Conservation (phyloP, 2,329 filamentous ascomycete species). For the Endocalyx cinctus region DNA sequence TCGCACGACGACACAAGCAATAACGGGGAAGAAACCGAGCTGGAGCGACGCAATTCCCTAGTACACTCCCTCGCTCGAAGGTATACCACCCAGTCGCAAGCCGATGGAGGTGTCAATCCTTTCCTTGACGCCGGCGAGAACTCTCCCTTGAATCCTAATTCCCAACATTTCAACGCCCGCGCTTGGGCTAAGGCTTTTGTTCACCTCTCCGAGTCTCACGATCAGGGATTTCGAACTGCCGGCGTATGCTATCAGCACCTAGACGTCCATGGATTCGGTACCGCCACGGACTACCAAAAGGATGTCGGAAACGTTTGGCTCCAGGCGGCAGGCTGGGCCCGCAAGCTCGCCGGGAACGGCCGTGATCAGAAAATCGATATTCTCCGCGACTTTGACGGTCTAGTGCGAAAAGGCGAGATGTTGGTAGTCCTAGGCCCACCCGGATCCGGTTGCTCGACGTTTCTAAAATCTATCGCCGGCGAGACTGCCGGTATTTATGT, state of each 20-base stretch:
- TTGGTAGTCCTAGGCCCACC: conserved; percentile 70
- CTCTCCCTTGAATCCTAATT: conserved; percentile 50
- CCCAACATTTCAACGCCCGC: conserved; percentile 47
- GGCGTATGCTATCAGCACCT: conserved; percentile 65
- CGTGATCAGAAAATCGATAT: conserved; percentile 61
- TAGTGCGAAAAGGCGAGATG: conserved; percentile 70
- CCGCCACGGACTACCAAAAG: conserved; percentile 66
- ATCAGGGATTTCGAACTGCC: conserved; percentile 52
- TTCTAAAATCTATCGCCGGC: conserved; percentile 78
- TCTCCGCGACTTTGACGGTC: conserved; percentile 61
- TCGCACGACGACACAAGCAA: too few relatives aligned
- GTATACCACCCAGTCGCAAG: conserved; percentile 46
- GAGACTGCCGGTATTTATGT: conserved; percentile 77
- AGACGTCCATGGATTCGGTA: conserved; percentile 64
- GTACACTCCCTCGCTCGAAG: conserved; percentile 53
- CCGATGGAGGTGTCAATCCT: conserved; percentile 38
- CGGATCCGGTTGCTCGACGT: conserved; percentile 73
- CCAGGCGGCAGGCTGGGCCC: conserved; percentile 37
- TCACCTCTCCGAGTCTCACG: conserved; percentile 46
- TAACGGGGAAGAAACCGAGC: conserved; percentile 41
- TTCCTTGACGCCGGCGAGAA: conserved; percentile 42
- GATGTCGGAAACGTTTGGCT: conserved; percentile 60
- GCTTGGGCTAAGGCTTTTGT: conserved; percentile 59
- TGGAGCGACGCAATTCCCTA: conserved; percentile 45
- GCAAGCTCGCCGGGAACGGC: conserved; percentile 47